Evolutionary conservation across 352 stramenopile species (phyloP).

Genomic region (Globisporangium abappressorium): DNA sequence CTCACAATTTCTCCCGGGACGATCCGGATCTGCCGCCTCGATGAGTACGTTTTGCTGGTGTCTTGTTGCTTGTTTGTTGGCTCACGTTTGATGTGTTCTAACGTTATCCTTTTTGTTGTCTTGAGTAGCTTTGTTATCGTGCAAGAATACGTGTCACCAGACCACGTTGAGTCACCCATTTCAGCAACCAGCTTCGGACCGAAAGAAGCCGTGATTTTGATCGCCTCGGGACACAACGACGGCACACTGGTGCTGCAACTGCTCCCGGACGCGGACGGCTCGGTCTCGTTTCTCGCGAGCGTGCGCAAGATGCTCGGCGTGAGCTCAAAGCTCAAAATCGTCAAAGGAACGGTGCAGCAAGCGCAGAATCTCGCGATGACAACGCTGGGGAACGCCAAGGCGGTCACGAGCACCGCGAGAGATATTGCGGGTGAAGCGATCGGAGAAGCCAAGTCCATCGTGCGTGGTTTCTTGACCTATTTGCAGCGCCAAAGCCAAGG

Average conservation of each 20-base stretch:
- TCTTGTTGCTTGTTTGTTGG: neutral
- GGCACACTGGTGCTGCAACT: conserved; percentile 75
- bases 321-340: conserved; percentile 81
- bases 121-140: conserved; percentile 54
- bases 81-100: neutral
- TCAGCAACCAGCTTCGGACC: conserved; percentile 67
- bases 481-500: conserved; percentile 45
- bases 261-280: conserved; percentile 77
- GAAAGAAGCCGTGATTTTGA: conserved; percentile 73
- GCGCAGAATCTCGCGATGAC: conserved; percentile 83
- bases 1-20: conserved; percentile 44
- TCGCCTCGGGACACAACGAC: conserved; percentile 64
- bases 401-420: conserved; percentile 74
- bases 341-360: conserved; percentile 86
- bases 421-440: conserved; percentile 85
- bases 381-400: conserved; percentile 78
- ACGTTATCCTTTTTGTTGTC: conserved; percentile 8
- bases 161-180: conserved; percentile 34
- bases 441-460: conserved; percentile 81
- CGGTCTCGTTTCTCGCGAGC: conserved; percentile 70
- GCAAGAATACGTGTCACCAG: conserved; percentile 60
- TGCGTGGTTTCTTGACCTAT: conserved; percentile 72
- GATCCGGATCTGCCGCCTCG: conserved; percentile 68
- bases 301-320: conserved; percentile 72
- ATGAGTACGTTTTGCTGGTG: conserved; percentile 57